Base-by-base conservation (phyloP, 495 filamentous ascomycete genomes). In the Xanthoparmelia taractica region DNA sequence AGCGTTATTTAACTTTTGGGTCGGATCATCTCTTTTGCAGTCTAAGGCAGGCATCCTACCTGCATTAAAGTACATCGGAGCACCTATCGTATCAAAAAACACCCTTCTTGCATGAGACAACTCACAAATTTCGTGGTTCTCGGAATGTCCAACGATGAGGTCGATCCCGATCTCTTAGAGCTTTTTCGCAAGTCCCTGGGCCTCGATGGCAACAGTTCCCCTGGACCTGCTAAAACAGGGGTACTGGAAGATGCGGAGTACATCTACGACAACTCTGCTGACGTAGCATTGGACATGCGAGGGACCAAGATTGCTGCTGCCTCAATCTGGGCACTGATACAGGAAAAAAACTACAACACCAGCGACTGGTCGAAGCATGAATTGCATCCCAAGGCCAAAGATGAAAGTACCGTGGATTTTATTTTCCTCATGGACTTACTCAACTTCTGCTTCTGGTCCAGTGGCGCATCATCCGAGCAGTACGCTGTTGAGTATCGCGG, bases 371-470 rank as follows among this genome's bases (percentile, higher is more conserved):
- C 89, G 10, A 78, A 85, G 61, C 93, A 96, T 73, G 90, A 93
- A 66, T 76, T 97, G n/a, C 94, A 98, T 69, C 94, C 94, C 15
- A 85, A 91, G 66, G 65, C 81, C 15, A 89, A 88, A 63, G 83
- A 94, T 69, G 86, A 89, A 68, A 82, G 75, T 43, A 89, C 89
- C 0, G 84, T 96, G 15, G 84, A 90, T 65, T 97, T 97, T 70
- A 91, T 98, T 57, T 97, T 98, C 72, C 88, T 88, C 18, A 95
- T 97, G 91, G 94, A 98, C 71, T 72, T 98, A 18, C 77, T 98
- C 61, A 98, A 98, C 72, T 98, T 97, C 69, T 92, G 85, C 36
- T 98, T 98, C 74, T 98, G 93, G 92, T 93, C 89, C 31, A 86
- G 87, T 38, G 76, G 77, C 58, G 65, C 73, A 8, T 76, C 80